phyloP scores from a whole-genome alignment of 2,329 filamentous ascomycete species.

The Ciborinia camelliae region DNA sequence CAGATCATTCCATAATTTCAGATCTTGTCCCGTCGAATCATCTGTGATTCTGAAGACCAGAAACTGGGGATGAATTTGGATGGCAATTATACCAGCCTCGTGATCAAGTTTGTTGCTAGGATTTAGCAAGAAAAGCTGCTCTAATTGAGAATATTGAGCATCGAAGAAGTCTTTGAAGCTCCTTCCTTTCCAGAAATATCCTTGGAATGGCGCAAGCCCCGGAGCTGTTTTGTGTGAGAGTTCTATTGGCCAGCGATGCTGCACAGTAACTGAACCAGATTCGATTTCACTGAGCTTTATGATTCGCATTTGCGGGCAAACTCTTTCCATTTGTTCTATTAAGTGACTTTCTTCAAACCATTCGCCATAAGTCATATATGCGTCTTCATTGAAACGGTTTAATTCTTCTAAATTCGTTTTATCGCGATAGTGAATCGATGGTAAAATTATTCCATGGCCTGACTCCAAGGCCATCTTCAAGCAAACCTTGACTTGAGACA shows the following conservation, averaged over 20 bases:
- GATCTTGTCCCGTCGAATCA: slow-evolving; percentile 38
- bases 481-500: slow-evolving; percentile 40
- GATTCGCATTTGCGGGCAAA: slow-evolving; percentile 39
- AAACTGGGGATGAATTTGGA: slow-evolving; percentile 37
- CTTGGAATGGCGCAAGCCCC: slow-evolving; percentile 30
- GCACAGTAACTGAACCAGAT: slow-evolving; percentile 23
- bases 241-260: slow-evolving; percentile 30
- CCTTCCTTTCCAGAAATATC: slow-evolving; percentile 14
- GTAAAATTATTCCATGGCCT: slow-evolving; percentile 36
- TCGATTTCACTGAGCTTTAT: slow-evolving; percentile 33
- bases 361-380: slow-evolving; percentile 37
- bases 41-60: slow-evolving; percentile 40
- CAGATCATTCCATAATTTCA: slow-evolving; percentile 40
- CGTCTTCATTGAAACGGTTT: slow-evolving; percentile 37
- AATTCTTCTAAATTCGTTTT: slow-evolving; percentile 35
- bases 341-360: slow-evolving; percentile 39
- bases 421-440: slow-evolving; percentile 38
- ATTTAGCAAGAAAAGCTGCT: slow-evolving; percentile 18
- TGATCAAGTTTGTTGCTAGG: slow-evolving; percentile 18
- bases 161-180: slow-evolving; percentile 35
- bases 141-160: slow-evolving; percentile 21
- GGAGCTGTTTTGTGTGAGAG: slow-evolving; percentile 26
- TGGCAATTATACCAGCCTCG: slow-evolving; percentile 35
- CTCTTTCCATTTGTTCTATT: slow-evolving; percentile 27
- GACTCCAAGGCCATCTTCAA: slow-evolving; percentile 40